Conservation (phyloP, 345 rosid genomes). For the Citrus sp. region DNA sequence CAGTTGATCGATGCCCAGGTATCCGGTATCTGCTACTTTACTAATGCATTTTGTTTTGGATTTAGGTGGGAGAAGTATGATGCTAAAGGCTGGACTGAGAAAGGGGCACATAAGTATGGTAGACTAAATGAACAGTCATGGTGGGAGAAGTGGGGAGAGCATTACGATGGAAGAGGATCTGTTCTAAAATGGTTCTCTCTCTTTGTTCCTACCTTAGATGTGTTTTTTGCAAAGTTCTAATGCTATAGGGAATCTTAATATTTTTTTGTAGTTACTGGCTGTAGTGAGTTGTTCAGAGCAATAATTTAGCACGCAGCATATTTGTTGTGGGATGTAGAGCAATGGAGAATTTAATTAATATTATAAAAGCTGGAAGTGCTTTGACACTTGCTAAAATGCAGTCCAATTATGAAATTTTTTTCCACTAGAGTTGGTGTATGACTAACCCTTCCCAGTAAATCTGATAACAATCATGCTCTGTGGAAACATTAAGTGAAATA, state of each 20-base stretch:
- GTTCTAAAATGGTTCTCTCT: slow-evolving; percentile 83
- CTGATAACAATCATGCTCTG: neutral
- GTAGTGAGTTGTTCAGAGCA: neutral
- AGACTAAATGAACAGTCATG: slow-evolving; percentile 95
- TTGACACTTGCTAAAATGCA: neutral
- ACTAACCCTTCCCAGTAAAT: neutral
- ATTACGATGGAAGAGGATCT: slow-evolving; percentile 97
- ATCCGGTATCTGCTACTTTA: neutral
- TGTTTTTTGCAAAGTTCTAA: neutral
- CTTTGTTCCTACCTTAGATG: neutral
- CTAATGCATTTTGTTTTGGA: slow-evolving; percentile 11
- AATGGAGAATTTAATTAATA: neutral
- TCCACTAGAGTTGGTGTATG: neutral
- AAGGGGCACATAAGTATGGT: slow-evolving; percentile 97
- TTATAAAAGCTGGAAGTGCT: neutral
- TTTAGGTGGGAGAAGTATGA: slow-evolving; percentile 99
- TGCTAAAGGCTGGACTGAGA: slow-evolving; percentile 99
- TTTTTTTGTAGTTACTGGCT: neutral
- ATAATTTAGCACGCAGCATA: neutral
- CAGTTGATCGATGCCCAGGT: neutral
- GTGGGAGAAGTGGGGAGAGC: slow-evolving; percentile 99
- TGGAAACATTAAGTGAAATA: neutral
- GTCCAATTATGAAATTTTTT: neutral
- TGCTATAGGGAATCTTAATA: neutral
- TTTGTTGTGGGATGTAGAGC: neutral